Evolutionary conservation across 176 grass and related monocot species (phyloP).

Genomic region (Eragrostis nindensis): DNA sequence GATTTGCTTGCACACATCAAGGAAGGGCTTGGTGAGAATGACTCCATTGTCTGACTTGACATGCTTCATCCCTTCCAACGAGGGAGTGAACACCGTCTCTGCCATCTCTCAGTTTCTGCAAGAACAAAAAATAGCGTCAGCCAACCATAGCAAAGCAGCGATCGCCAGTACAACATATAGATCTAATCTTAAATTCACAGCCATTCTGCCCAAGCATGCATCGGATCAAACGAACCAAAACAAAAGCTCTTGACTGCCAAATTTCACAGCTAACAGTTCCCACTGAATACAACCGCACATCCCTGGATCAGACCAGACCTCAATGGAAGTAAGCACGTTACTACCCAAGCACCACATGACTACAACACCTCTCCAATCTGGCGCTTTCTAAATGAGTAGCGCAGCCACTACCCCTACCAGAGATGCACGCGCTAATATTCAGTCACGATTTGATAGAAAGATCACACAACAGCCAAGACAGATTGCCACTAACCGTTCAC

Average conservation of each 20-base stretch:
- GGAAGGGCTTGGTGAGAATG: slow-evolving; percentile 90
- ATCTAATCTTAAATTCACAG: slow-evolving; percentile 17
- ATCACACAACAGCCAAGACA: background rate
- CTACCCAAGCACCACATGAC: background rate
- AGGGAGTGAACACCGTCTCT: slow-evolving; percentile 83
- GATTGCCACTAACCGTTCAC: slow-evolving; percentile 21
- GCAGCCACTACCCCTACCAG: background rate
- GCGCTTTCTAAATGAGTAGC: background rate
- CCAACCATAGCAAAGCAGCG: background rate
- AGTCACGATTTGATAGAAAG: background rate
- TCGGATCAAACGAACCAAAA: slow-evolving; percentile 25
- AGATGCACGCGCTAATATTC: background rate
- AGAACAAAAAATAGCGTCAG: slow-evolving; percentile 11
- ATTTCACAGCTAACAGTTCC: too few relatives aligned
- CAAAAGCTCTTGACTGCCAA: too few relatives aligned
- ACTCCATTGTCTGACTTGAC: slow-evolving; percentile 75
- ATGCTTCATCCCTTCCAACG: slow-evolving; percentile 96
- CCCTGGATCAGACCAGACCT: slow-evolving; percentile 5
- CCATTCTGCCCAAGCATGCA: background rate
- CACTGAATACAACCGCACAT: background rate
- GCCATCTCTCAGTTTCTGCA: slow-evolving; percentile 67
- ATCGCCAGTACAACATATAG: slow-evolving; percentile 10
- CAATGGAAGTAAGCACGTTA: background rate
- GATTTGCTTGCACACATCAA: slow-evolving; percentile 96
- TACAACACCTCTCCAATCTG: background rate